Conservation (phyloP, 83 land plant genomes). For the Isoetes engelmannii region DNA sequence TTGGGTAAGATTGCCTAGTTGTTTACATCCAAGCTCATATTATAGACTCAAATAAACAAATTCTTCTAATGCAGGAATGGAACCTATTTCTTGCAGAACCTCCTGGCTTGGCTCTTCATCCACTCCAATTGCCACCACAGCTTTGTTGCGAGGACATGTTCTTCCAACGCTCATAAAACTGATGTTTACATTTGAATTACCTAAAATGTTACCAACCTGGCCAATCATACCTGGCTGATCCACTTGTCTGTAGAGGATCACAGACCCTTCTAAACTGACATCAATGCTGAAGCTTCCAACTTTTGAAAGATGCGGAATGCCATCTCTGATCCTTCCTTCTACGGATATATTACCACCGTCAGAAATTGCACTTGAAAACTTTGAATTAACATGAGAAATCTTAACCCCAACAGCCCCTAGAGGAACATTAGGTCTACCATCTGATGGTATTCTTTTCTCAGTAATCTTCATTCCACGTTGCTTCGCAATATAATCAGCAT, state of each 20-base stretch:
- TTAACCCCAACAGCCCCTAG: constrained; percentile 53
- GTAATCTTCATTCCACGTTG: constrained; percentile 65
- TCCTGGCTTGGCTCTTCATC: constrained; percentile 70
- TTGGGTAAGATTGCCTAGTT: no score
- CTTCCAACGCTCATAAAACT: constrained; percentile 90
- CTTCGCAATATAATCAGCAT: constrained; percentile 72
- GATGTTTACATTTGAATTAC: constrained; percentile 60
- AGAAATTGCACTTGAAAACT: constrained; percentile 53
- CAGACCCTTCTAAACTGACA: constrained; percentile 66
- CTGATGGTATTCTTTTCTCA: constrained; percentile 49
- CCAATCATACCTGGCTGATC: constrained; percentile 96
- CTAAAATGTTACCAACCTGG: constrained; percentile 62
- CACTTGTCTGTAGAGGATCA: constrained; percentile 72
- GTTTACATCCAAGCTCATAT: neutral
- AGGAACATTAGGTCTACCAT: constrained; percentile 49
- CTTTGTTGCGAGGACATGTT: constrained; percentile 45
- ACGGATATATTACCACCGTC: constrained; percentile 50
- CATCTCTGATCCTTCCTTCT: constrained; percentile 68
- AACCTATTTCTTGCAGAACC: constrained; percentile 51
- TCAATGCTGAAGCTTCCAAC: constrained; percentile 74
- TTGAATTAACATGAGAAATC: constrained; percentile 55
- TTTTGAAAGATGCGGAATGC: constrained; percentile 47
- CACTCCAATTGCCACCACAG: constrained; percentile 85
- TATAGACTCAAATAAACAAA: constrained; percentile 68
- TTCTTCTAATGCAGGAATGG: constrained; percentile 65